Percentiles rank a stretch among this genome's conserved stretches.
Conservation (phyloP, 2,329 filamentous ascomycete species). For the Aspergillus clavatus region DNA sequence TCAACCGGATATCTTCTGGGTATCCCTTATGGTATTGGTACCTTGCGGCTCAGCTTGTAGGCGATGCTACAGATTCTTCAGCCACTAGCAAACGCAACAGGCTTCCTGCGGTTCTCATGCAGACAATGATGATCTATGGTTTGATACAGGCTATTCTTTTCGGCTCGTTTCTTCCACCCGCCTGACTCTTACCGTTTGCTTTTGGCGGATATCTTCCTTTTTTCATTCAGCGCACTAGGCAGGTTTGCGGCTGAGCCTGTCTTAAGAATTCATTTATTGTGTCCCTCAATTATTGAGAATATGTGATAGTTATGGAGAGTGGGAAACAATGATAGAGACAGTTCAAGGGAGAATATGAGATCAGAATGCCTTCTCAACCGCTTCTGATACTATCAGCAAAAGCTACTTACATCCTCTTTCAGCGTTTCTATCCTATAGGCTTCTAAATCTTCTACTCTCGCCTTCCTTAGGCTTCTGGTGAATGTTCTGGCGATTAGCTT, state of each 20-base stretch:
- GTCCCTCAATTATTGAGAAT: no score
- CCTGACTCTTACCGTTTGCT: conserved; percentile 49
- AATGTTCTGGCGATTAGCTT: neutral
- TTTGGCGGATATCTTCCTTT: neutral
- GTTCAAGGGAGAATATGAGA: no score
- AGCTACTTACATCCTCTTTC: no score
- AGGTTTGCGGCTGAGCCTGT: no score
- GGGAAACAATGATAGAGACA: no score
- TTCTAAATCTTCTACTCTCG: neutral
- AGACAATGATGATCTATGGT: conserved; percentile 76
- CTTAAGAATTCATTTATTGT: no score
- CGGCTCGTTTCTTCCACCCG: conserved; percentile 86
- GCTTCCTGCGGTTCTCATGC: conserved; percentile 42
- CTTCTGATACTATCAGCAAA: no score
- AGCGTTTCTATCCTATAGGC: neutral
- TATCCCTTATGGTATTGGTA: conserved; percentile 89
- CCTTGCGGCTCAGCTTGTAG: conserved; percentile 50
- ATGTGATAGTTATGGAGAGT: no score
- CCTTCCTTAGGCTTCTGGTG: neutral
- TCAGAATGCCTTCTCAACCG: no score
- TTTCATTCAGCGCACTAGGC: neutral
- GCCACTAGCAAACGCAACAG: conserved; percentile 13
- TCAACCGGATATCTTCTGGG: conserved; percentile 80
- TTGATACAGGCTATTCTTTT: conserved; percentile 78
- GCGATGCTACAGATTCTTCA: conserved; percentile 13